Evolutionary conservation across 495 filamentous ascomycete species (phyloP).

Genomic region (Aspergillus conjunctus): DNA sequence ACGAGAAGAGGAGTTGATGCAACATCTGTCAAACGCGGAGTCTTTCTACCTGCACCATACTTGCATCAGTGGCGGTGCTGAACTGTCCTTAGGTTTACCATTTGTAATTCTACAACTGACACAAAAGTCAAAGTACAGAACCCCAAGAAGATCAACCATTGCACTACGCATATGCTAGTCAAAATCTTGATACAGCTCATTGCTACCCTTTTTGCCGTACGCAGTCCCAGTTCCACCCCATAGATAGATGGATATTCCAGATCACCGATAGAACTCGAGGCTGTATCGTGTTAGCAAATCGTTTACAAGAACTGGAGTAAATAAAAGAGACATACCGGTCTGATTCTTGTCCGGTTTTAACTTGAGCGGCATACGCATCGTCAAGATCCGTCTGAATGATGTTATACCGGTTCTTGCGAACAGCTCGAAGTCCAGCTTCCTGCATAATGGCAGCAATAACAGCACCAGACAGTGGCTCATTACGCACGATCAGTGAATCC

Average conservation of each 20-base stretch:
- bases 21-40: background rate
- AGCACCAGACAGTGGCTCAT: slow-evolving; percentile 91
- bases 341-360: slow-evolving; percentile 82
- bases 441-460: slow-evolving; percentile 99
- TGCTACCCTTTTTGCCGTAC: slow-evolving; percentile 32
- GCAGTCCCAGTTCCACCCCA: slow-evolving; percentile 24
- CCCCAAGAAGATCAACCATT: slow-evolving; percentile 15
- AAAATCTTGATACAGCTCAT: slow-evolving; percentile 42
- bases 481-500: slow-evolving; percentile 91
- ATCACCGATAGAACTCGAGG: slow-evolving; percentile 61
- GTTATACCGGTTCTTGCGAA: slow-evolving; percentile 97
- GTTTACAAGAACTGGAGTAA: background rate
- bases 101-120: background rate
- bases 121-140: background rate
- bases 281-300: slow-evolving; percentile 34
- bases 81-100: background rate
- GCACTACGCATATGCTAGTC: slow-evolving; percentile 32
- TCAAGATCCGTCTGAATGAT: slow-evolving; percentile 96
- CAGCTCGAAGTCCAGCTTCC: slow-evolving; percentile 91
- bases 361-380: slow-evolving; percentile 92
- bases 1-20: no score
- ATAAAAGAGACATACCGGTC: slow-evolving; percentile 46
- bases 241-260: slow-evolving; percentile 1
- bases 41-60: background rate
- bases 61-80: background rate